Evolutionary conservation across 2,329 filamentous ascomycete species (phyloP).

Genomic region (Microascus cirrosus): DNA sequence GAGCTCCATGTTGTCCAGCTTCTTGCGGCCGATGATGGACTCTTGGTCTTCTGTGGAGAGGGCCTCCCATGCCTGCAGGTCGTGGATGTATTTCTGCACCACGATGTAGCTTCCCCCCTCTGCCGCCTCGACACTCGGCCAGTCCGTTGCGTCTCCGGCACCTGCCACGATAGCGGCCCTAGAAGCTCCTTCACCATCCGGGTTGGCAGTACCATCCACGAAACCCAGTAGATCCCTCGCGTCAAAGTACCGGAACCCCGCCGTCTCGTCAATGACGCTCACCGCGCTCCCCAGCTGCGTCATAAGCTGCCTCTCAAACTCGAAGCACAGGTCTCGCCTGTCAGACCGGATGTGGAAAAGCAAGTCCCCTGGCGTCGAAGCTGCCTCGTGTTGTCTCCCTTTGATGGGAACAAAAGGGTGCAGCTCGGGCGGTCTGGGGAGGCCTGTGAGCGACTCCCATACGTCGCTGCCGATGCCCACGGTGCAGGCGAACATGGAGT

Average conservation of each 20-base stretch:
- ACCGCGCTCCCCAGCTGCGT: constrained; percentile 34
- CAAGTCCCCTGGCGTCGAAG: constrained; percentile 44
- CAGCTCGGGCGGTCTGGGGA: constrained; percentile 37
- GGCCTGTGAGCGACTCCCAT: constrained; percentile 34
- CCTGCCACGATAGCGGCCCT: constrained; percentile 29
- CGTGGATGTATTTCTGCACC: constrained; percentile 46
- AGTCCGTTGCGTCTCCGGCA: constrained; percentile 17
- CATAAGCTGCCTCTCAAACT: constrained; percentile 45
- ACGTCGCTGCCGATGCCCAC: constrained; percentile 40
- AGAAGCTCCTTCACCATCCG: constrained; percentile 30
- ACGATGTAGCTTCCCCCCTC: constrained; percentile 45
- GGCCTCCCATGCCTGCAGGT: constrained; percentile 32
- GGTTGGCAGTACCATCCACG: constrained; percentile 50
- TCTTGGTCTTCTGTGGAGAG: constrained; percentile 41
- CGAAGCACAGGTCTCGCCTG: constrained; percentile 44
- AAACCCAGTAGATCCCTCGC: constrained; percentile 47
- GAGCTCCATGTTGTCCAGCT: constrained; percentile 45
- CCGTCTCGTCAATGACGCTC: constrained; percentile 36
- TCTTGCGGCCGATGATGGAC: constrained; percentile 43
- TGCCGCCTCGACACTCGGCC: not conserved
- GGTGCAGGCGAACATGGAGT: constrained; percentile 34
- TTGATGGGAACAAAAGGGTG: constrained; percentile 34
- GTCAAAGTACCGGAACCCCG: constrained; percentile 50
- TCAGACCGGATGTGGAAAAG: constrained; percentile 49
- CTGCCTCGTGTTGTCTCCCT: constrained; percentile 36